Percentiles rank a stretch among this genome's conserved stretches.
Evolutionary conservation across 106 monocot genomes (phyloP).

Genomic region (Amphibolis antarctica): DNA sequence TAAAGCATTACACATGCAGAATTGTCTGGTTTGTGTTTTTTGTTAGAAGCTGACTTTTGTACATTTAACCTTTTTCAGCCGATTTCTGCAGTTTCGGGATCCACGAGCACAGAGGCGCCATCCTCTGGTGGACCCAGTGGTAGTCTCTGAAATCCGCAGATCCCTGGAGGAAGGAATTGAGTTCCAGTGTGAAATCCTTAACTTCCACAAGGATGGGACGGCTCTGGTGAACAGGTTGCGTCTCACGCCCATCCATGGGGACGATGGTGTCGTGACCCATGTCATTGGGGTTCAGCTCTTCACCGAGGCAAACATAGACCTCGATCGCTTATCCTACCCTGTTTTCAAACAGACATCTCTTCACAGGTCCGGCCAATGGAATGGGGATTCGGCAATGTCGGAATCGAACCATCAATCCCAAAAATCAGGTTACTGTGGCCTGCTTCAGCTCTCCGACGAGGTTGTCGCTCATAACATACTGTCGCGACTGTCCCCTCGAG

Average conservation of each 20-base stretch:
- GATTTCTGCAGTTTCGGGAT: constrained; percentile 88
- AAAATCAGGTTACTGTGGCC: constrained; percentile 19
- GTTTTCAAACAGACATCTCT: constrained; percentile 52
- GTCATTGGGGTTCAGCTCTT: constrained; percentile 78
- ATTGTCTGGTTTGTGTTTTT: no score
- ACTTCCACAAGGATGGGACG: constrained; percentile 86
- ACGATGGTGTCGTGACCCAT: constrained; percentile 69
- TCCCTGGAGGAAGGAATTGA: constrained; percentile 61
- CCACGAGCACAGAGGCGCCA: constrained; percentile 69
- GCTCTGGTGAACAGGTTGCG: constrained; percentile 62
- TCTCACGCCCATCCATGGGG: constrained; percentile 58
- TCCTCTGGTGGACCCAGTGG: constrained; percentile 86
- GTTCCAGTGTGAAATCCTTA: constrained; percentile 82
- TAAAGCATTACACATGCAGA: no score
- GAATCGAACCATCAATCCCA: constrained; percentile 11
- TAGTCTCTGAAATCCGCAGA: constrained; percentile 64
- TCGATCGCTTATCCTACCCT: constrained; percentile 58
- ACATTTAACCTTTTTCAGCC: no score
- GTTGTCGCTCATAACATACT: constrained; percentile 86
- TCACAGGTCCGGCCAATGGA: constrained; percentile 15
- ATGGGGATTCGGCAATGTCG: constrained; percentile 8
- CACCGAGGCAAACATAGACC: constrained; percentile 53
- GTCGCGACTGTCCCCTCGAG: constrained; percentile 63
- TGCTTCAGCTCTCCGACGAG: constrained; percentile 87
- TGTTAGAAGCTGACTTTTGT: no score